phyloP scores from a whole-genome alignment of 129 eudicot species.

The Artemisia tridentata region DNA sequence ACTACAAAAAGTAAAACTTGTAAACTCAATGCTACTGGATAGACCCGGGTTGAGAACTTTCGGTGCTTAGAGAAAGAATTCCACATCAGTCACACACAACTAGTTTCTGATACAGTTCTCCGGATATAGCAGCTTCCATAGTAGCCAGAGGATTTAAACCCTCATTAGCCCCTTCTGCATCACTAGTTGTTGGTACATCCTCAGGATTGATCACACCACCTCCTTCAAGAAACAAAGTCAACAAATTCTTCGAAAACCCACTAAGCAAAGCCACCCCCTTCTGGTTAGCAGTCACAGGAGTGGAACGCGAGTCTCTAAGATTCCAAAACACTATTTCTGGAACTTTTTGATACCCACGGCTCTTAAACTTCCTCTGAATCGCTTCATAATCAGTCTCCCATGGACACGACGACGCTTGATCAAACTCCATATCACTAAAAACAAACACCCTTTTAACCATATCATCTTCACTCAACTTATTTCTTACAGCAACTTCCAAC shows the following conservation, averaged over 20 bases:
- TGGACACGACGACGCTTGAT: constrained; percentile 32
- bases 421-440: constrained; percentile 65
- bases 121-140: constrained; percentile 54
- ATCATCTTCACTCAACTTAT: constrained; percentile 41
- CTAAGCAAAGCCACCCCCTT: constrained; percentile 51
- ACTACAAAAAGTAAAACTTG: no score
- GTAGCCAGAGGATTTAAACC: constrained; percentile 37
- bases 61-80: neutral
- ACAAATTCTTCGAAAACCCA: constrained; percentile 59
- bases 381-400: constrained; percentile 69
- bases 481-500: constrained; percentile 42
- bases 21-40: no score
- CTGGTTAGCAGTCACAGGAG: constrained; percentile 41
- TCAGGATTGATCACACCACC: constrained; percentile 36
- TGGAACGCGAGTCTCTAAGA: constrained; percentile 41
- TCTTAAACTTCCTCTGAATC: constrained; percentile 43
- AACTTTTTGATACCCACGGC: constrained; percentile 36
- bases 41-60: no score
- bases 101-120: constrained; percentile 56
- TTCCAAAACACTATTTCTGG: constrained; percentile 81
- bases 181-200: constrained; percentile 9
- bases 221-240: constrained; percentile 51
- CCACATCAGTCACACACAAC: constrained; percentile 46
- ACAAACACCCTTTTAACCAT: constrained; percentile 67
- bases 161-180: no score